A percentile compares a stretch with the other conserved stretches of the same genome.
phyloP scores from a whole-genome alignment of 768 basidiomycete species.

The Lentinula aciculospora region DNA sequence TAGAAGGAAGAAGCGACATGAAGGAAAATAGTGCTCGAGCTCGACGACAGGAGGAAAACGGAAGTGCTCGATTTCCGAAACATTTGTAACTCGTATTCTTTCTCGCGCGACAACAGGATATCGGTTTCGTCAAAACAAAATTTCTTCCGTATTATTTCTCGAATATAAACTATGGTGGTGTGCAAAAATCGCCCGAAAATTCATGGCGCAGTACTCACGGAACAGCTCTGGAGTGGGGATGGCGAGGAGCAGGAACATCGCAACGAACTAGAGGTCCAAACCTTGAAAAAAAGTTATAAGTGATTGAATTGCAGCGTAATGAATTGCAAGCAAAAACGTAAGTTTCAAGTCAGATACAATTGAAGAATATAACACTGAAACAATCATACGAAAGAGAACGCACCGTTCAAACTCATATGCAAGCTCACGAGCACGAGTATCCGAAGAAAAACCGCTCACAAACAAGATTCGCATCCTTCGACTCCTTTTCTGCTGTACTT shows the following conservation, averaged over 20 bases:
- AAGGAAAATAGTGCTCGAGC: not conserved
- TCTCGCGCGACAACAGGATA: not conserved
- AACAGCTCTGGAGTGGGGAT: conserved; percentile 65
- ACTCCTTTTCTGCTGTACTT: not conserved
- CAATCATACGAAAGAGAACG: conserved; percentile 12
- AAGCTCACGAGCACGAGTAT: conserved; percentile 78
- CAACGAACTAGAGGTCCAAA: conserved; percentile 82
- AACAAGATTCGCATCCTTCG: conserved; percentile 72
- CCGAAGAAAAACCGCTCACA: conserved; percentile 79
- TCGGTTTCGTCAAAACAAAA: not conserved
- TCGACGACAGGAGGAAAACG: not conserved
- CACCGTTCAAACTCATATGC: conserved; percentile 87
- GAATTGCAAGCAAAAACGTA: not conserved
- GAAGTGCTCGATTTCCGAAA: not conserved
- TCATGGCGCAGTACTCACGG: conserved; percentile 60
- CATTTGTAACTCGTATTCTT: not conserved
- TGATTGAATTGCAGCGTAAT: conserved; percentile 3
- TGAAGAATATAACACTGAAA: not conserved
- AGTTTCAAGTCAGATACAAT: conserved; percentile 8
- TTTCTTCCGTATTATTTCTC: not conserved
- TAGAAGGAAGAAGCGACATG: not conserved
- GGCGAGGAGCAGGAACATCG: conserved; percentile 85
- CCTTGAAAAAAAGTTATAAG: conserved; percentile 30
- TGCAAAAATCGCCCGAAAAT: conserved; percentile 12
- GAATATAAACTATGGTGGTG: conserved; percentile 7